Evolutionary conservation across 352 stramenopile genomes (phyloP).

Genomic region (Phytopythium sindhum): DNA sequence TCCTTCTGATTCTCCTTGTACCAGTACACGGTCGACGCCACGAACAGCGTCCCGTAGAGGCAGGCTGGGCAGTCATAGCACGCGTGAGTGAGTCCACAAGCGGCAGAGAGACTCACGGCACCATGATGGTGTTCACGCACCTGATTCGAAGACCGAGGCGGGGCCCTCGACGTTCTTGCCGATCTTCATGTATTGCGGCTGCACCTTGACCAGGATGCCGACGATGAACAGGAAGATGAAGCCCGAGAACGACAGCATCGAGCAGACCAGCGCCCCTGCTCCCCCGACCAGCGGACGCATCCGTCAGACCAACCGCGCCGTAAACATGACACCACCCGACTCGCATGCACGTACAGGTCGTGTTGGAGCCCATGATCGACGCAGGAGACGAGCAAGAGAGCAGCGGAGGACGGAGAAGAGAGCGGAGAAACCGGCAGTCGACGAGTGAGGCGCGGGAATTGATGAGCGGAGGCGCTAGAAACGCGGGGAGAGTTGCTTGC

Average conservation of each 20-base stretch:
- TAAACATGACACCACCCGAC: not conserved
- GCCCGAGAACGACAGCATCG: conserved; percentile 66
- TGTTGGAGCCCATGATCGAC: conserved; percentile 30
- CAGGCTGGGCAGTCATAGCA: conserved; percentile 23
- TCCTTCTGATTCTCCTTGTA: conserved; percentile 69
- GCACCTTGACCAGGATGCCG: conserved; percentile 63
- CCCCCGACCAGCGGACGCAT: not conserved
- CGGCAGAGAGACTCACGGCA: not conserved
- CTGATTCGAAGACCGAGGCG: conserved; percentile 64
- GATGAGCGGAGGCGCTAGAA: not conserved
- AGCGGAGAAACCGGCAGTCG: not conserved
- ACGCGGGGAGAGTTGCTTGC: not conserved
- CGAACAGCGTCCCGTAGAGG: conserved; percentile 69
- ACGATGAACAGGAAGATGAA: conserved; percentile 73
- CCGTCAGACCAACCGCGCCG: not conserved
- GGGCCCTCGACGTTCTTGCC: conserved; percentile 63
- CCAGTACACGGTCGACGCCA: conserved; percentile 64
- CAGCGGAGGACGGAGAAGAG: not conserved
- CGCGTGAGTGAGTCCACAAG: not conserved
- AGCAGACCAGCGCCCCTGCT: conserved; percentile 68
- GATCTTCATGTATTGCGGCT: conserved; percentile 85
- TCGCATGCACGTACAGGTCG: conserved; percentile 24
- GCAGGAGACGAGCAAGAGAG: not conserved
- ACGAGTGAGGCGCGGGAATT: not conserved
- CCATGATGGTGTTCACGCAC: conserved; percentile 10